phyloP scores from a whole-genome alignment of 305 asterid species.

The Stenogyne calaminthoides region DNA sequence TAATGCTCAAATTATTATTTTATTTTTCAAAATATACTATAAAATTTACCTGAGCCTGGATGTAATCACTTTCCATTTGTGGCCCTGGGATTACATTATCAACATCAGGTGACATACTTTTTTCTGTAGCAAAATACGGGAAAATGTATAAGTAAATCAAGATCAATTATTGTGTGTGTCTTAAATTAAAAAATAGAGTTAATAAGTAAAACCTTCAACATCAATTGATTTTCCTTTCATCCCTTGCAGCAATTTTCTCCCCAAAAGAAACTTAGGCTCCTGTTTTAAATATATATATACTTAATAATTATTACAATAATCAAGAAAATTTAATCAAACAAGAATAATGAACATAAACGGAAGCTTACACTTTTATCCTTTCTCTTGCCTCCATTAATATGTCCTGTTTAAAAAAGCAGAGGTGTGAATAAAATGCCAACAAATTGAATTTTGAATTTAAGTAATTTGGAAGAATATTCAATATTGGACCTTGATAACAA shows the following conservation, averaged over 20 bases:
- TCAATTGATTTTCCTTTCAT: slow-evolving; percentile 21
- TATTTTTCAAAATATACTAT: too few relatives aligned
- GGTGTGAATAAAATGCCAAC: background rate
- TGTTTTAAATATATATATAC: slow-evolving; percentile 20
- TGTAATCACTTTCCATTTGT: background rate
- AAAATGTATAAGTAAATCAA: too few relatives aligned
- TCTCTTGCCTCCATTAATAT: slow-evolving; percentile 20
- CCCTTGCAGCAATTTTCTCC: slow-evolving; percentile 46
- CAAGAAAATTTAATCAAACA: background rate
- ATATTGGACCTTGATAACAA: slow-evolving; percentile 40
- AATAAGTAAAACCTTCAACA: slow-evolving; percentile 23
- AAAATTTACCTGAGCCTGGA: slow-evolving; percentile 21
- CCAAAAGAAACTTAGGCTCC: slow-evolving; percentile 28
- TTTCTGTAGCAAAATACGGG: background rate
- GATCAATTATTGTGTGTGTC: background rate
- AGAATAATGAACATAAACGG: background rate
- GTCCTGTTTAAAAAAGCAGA: slow-evolving; percentile 21
- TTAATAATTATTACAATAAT: slow-evolving; percentile 18
- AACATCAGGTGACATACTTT: slow-evolving; percentile 13
- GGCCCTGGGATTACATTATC: background rate
- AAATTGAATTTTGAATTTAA: slow-evolving; percentile 14
- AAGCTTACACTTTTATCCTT: slow-evolving; percentile 35
- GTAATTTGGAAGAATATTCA: too few relatives aligned
- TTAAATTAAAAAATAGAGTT: background rate
- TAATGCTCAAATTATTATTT: background rate